phyloP scores from a whole-genome alignment of 2,329 filamentous ascomycete species.

The Fusarium austroafricanum region DNA sequence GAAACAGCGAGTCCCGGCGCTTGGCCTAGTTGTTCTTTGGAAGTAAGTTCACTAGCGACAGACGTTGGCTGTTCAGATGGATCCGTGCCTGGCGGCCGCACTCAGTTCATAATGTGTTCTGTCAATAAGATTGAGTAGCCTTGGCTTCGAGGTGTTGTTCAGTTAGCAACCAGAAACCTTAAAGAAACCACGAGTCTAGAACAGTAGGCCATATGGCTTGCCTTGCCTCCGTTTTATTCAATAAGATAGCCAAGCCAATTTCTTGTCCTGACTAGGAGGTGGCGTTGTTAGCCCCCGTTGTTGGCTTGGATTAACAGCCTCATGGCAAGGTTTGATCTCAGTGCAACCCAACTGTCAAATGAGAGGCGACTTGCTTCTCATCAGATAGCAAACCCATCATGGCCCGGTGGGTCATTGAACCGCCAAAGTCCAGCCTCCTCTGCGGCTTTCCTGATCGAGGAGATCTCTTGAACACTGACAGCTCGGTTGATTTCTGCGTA shows the following conservation, averaged over 20 bases:
- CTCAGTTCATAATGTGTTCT: constrained; percentile 8
- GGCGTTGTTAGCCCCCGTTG: constrained; percentile 27
- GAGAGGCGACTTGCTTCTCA: constrained; percentile 13
- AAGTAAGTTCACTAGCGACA: constrained; percentile 12
- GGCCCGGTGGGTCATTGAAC: constrained; percentile 73
- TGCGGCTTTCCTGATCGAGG: constrained; percentile 73
- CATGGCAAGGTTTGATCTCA: constrained; percentile 10
- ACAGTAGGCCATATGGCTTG: constrained; percentile 13
- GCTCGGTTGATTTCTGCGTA: constrained; percentile 84
- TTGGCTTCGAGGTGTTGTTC: constrained; percentile 29
- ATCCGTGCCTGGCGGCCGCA: constrained; percentile 37
- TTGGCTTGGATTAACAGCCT: constrained; percentile 31
- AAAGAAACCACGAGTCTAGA: constrained; percentile 26
- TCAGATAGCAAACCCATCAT: constrained; percentile 64
- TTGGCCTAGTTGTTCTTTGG: constrained; percentile 11
- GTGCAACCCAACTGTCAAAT: constrained; percentile 15
- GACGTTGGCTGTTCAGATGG: constrained; percentile 24
- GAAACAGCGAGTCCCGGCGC: constrained; percentile 25
- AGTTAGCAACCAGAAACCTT: constrained; percentile 7
- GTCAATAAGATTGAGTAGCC: constrained; percentile 21
- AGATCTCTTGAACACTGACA: constrained; percentile 69
- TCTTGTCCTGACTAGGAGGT: constrained; percentile 23
- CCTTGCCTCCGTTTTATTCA: constrained; percentile 1
- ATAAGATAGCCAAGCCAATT: constrained; percentile 23
- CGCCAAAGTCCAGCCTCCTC: constrained; percentile 80